Conservation (phyloP, 306 rosid species). For the Acacia confusa region DNA sequence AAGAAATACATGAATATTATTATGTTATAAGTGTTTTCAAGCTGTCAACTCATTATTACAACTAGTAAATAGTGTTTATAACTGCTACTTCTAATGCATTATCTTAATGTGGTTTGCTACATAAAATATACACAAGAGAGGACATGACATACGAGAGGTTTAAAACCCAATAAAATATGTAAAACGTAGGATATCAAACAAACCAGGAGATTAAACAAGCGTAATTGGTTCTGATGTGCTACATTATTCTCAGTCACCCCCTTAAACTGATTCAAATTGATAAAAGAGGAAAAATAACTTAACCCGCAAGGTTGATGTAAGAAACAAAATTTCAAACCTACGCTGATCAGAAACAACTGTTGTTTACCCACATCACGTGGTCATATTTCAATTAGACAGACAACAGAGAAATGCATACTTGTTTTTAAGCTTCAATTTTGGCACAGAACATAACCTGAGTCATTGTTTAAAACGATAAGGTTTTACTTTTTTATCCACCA, state of each 20-base stretch:
- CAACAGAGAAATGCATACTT: background rate
- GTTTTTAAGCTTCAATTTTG: background rate
- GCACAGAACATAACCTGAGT: background rate
- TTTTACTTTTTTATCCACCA: too few relatives aligned
- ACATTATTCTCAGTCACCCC: background rate
- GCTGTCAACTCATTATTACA: background rate
- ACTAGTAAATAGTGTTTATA: background rate
- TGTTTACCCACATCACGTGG: background rate
- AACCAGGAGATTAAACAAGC: background rate
- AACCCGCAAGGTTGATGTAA: background rate
- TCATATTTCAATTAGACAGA: constrained; percentile 6
- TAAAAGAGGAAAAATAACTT: background rate
- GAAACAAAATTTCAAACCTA: background rate
- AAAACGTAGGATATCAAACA: background rate
- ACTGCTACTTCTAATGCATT: background rate
- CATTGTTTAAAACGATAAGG: too few relatives aligned
- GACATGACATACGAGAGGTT: background rate
- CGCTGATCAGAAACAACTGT: background rate
- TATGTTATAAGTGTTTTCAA: background rate
- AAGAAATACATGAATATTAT: background rate
- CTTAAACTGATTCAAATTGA: background rate
- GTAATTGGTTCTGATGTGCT: background rate
- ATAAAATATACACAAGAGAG: background rate
- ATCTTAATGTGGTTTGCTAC: background rate
- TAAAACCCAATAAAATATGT: background rate